These are phyloP conservation scores for Letharia lupina DNA, from an alignment of 495 filamentous ascomycete genomes.

Conservation along the genomic window DNA sequence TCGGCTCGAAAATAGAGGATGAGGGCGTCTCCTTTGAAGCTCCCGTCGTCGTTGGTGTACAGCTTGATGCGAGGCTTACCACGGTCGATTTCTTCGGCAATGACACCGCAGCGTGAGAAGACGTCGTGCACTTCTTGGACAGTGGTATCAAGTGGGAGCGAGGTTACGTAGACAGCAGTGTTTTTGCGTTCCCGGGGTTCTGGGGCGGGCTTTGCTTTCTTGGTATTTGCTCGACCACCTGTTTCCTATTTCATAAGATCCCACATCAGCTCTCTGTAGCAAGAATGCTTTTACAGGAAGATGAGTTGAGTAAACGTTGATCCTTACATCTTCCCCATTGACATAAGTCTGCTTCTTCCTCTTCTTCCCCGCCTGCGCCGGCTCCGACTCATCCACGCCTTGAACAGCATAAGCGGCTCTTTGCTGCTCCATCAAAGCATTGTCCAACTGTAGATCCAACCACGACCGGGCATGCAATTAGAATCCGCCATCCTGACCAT, in stretches of 20 bases:
- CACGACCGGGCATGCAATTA: conserved; percentile 32
- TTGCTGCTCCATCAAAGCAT: conserved; percentile 70
- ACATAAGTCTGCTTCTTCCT: conserved; percentile 66
- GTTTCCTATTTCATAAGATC: conserved; percentile 21
- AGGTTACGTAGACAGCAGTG: conserved; percentile 83
- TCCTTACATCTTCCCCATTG: conserved; percentile 52
- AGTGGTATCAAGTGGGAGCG: conserved; percentile 67
- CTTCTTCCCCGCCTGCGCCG: conserved; percentile 45
- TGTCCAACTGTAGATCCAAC: conserved; percentile 53
- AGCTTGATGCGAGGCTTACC: conserved; percentile 84
- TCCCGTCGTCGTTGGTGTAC: conserved; percentile 72
- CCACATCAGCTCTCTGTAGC: conserved; percentile 2
- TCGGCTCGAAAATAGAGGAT: conserved; percentile 92
- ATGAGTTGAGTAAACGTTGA: neutral
- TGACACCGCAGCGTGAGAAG: conserved; percentile 85
- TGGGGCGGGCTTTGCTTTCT: conserved; percentile 44
- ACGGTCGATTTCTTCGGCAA: conserved; percentile 86
- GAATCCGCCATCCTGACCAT: conserved; percentile 23
- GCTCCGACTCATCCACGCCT: conserved; percentile 57
- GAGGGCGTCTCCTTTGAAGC: conserved; percentile 87
- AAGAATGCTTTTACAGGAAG: neutral
- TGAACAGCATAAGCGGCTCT: conserved; percentile 62
- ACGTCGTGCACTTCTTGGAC: conserved; percentile 70
- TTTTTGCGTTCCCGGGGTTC: conserved; percentile 68
- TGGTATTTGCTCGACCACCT: conserved; percentile 29